Base-by-base conservation (phyloP, 2,329 filamentous ascomycete genomes). In the Knoxdaviesia capensis region DNA sequence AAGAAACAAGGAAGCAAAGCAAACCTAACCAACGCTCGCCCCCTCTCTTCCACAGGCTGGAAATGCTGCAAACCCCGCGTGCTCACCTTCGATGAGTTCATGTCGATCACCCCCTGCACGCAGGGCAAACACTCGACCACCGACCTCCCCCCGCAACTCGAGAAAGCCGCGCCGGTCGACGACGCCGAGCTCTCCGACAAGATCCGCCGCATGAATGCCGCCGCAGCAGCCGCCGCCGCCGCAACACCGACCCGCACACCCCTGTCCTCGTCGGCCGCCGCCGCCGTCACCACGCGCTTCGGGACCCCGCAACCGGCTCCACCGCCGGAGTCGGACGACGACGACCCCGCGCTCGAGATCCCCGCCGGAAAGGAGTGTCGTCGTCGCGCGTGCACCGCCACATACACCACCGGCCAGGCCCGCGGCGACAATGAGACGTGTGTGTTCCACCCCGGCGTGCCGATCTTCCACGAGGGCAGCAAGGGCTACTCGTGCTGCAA, bases 401-500 rank as follows among this genome's bases (percentile, higher is more conserved):
- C 62, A 36, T 92, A 86, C 59, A 69, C 67, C 43, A 71, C 70
- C 47, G 71, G 71, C 0, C 56, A 64, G 37, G 59, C 63, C 33
- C 65, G 82, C 48, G n/a, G n/a, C n/a, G 74, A 80, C 32, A 71
- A 66, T 1, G 87, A 94, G 64, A 68, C 74, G 46, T 98, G 90
- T 56, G 69, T 83, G 39, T 79, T 93, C 54, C 90, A 98, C 60
- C 87, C 90, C 0, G 90, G 90, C 5, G 74, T 71, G 28, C 84
- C 90, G 29, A 79, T 98, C 50, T 98, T 98, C 63, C 90, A 98
- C 58, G 90, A 98, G 64, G 90, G 90, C 34, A 93, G 84, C 63
- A 98, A 98, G 65, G 90, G 90, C 1, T 98, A 90, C 69, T 86
- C 77, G 45, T 98, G 90, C 66, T 98, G 90, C 64, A 96, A 96